Evolutionary conservation across 2,329 filamentous ascomycete species (phyloP), one percentile per base, ranked within the genome.

Genomic region (Pseudocercospora crystallina): DNA sequence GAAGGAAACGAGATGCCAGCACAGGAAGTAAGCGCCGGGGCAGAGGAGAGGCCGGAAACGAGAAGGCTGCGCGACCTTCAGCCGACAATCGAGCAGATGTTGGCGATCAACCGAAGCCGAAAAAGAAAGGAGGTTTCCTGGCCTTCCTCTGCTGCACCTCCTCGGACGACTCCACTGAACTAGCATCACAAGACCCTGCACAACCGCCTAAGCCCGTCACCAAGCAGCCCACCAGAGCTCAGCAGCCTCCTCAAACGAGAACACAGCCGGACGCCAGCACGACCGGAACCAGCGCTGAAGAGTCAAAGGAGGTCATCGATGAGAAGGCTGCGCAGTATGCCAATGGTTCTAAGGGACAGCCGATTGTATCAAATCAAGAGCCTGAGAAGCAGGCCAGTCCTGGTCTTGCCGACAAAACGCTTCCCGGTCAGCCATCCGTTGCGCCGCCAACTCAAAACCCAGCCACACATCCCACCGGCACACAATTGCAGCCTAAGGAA

Each of bases 131-230:
- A 15, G 69, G 68, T 12, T 60, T 77, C 30, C 61, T 77, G 9
- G 66, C 73, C 10, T 78, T 89, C 47, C 75, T 89, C 53, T 89
- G 86, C 72, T 89, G 86, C 67, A 78, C 76, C 48, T 77, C 82
- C 35, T 82, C 84, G 43, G 83, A 85, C 56, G 77, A 80, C 57
- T 77, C 78, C 12, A 79, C 81, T 5, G 70, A 81, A 42, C 77
- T 81, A 40, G 76, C 73, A 49, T 77, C 77, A 45, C 77, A 80
- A 51, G 74, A 81, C 51, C 77, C 81, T 34, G 73, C 69, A 20
- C 71, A 75, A 55, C 71, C 73, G 35, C 67, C 70, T 14, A 76
- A 75, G 61, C 70, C 71, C 43, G 63, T 69, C 14, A 65, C 63
- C 44, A 70, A 67, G 46, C 69, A 70, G 37, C 63, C 71, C 7